phyloP scores from a whole-genome alignment of 177 flowering plant genomes.

The Vitis hybrid region DNA sequence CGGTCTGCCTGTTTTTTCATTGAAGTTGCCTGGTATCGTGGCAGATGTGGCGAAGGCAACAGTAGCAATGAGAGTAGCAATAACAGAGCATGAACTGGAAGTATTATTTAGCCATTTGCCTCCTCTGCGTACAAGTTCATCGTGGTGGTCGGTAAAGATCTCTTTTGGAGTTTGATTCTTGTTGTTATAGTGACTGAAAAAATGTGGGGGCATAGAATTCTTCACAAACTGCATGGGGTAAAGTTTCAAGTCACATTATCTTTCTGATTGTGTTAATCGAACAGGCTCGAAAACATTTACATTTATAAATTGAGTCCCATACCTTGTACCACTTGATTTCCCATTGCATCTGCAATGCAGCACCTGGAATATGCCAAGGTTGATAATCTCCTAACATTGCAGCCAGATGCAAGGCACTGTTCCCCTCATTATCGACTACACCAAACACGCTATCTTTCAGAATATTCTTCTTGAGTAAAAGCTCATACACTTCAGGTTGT shows the following conservation, averaged over 20 bases:
- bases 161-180: slow-evolving; percentile 23
- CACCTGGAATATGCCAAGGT: slow-evolving; percentile 47
- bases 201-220: slow-evolving; percentile 17
- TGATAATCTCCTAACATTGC: slow-evolving; percentile 26
- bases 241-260: too few relatives aligned
- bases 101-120: slow-evolving; percentile 39
- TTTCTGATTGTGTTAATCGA: too few relatives aligned
- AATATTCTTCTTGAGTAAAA: slow-evolving; percentile 11
- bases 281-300: too few relatives aligned
- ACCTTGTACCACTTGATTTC: slow-evolving; percentile 55
- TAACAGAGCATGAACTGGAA: slow-evolving; percentile 38
- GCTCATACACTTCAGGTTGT: slow-evolving; percentile 23
- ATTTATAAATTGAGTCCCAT: neutral
- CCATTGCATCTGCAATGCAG: slow-evolving; percentile 53
- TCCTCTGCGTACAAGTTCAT: slow-evolving; percentile 16
- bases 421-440: slow-evolving; percentile 22
- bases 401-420: slow-evolving; percentile 39
- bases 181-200: slow-evolving; percentile 24
- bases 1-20: slow-evolving; percentile 21
- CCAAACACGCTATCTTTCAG: slow-evolving; percentile 17
- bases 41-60: slow-evolving; percentile 45
- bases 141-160: slow-evolving; percentile 30
- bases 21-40: slow-evolving; percentile 34
- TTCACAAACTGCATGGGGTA: slow-evolving; percentile 23
- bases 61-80: slow-evolving; percentile 35